Evolutionary conservation across 2,329 filamentous ascomycete species (phyloP), one percentile per base, ranked within the genome.

Genomic region (Paraphoma chrysanthemicola): DNA sequence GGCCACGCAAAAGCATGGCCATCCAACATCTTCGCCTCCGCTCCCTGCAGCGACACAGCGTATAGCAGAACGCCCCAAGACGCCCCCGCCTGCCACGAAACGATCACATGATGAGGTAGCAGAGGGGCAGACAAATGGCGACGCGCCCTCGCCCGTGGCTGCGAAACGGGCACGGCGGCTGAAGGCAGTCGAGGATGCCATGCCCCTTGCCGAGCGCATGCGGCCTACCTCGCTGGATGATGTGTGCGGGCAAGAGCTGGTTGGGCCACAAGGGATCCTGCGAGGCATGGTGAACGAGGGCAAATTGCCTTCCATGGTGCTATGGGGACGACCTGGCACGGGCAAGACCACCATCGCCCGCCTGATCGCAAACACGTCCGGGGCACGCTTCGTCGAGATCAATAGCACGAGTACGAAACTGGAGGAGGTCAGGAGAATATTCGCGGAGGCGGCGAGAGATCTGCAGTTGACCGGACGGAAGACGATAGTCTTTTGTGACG

Each of bases 401-500:
- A 97, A 97, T 77, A 94, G 92, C 60, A 97, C 94, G 2, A 93
- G 88, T 65, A 90, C 89, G 6, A 94, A 93, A 1, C 91, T 98
- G 16, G 88, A 85, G 23, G 94, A 98, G 75, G 93, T 90, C 83
- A 97, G 97, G 79, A 95, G 93, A 81, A 84, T 97, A 52, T 97
- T 98, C 69, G 81, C 83, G 18, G 93, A 97, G 64, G 93, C 95
- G 0, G 87, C 86, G 57, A 91, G 88, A 69, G 95, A 98, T 74
- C 79, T 93, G 45, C 80, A 83, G 1, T 81, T 98, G 49, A 96
- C 92, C 0, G 94, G 94, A 1, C 85, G 93, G 59, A 94, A 91
- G 79, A 98, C 95, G 0, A 96, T 99, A 62, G 88, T 99, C 62
- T 99, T 99, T 76, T 97, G 94, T 79, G 95, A 99, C 79, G 95